Evolutionary conservation across 768 basidiomycete species (phyloP).

Genomic region (Thelephora ganbajun): DNA sequence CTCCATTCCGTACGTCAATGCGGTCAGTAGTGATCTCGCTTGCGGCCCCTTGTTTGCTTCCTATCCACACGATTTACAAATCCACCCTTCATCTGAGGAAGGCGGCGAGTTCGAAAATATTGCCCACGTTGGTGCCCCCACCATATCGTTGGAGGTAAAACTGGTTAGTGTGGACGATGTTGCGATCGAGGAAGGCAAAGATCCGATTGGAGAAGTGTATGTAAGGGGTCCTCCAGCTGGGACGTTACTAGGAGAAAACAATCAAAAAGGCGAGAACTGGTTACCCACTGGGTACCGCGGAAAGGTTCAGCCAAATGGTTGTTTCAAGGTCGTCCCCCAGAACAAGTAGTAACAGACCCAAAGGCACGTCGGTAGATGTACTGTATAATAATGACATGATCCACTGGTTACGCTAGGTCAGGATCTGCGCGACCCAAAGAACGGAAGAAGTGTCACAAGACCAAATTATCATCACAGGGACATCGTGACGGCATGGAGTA

Average conservation of each 20-base stretch:
- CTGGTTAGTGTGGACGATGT: conserved; percentile 57
- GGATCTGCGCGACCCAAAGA: too few species aligned
- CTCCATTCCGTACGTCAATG: conserved; percentile 62
- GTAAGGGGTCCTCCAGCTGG: conserved; percentile 70
- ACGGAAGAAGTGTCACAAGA: too few species aligned
- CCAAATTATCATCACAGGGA: too few species aligned
- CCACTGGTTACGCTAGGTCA: too few species aligned
- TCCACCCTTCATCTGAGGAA: conserved; percentile 32
- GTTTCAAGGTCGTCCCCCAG: conserved; percentile 16
- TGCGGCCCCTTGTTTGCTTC: conserved; percentile 71
- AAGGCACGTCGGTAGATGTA: too few species aligned
- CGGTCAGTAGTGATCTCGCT: conserved; percentile 44
- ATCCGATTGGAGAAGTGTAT: conserved; percentile 47
- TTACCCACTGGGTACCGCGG: conserved; percentile 17
- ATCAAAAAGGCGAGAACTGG: conserved; percentile 15
- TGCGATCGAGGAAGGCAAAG: conserved; percentile 45
- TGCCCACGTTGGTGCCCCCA: conserved; percentile 62
- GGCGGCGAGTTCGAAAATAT: conserved; percentile 24
- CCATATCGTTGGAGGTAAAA: conserved; percentile 75
- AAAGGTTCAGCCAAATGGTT: conserved; percentile 21
- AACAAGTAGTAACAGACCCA: too few species aligned
- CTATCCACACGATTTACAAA: conserved; percentile 77
- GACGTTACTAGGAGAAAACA: conserved; percentile 24
- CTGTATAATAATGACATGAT: too few species aligned
- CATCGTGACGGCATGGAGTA: too few species aligned